phyloP scores from a whole-genome alignment of 495 filamentous ascomycete species.

The Tuber melanosporum region DNA sequence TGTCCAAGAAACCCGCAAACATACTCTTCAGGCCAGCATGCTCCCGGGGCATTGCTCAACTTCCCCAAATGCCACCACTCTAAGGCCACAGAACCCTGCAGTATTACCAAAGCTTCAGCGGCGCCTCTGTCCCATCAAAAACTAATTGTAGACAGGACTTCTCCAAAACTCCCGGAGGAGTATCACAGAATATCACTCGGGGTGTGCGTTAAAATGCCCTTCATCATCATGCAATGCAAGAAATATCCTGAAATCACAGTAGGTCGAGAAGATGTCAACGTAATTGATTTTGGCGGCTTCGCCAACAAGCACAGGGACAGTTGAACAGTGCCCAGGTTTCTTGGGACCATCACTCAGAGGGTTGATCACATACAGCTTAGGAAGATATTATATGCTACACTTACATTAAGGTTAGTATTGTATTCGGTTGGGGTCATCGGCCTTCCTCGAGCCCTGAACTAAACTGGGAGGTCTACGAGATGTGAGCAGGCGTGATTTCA shows the following conservation, averaged over 20 bases:
- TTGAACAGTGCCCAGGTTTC: not conserved
- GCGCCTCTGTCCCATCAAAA: not conserved
- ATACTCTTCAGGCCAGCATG: not conserved
- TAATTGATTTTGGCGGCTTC: no score
- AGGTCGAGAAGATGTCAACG: not conserved
- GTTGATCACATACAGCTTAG: not conserved
- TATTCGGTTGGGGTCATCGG: not conserved
- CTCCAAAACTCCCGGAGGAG: not conserved
- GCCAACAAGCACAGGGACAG: not conserved
- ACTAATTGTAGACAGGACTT: not conserved
- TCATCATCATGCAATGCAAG: not conserved
- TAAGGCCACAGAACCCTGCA: not conserved
- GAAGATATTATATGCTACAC: not conserved
- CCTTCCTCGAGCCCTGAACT: not conserved
- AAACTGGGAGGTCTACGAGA: not conserved
- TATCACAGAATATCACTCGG: constrained; percentile 4
- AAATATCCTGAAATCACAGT: not conserved
- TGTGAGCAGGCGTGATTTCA: not conserved
- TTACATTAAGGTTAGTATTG: not conserved
- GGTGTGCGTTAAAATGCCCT: not conserved
- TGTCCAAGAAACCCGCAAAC: not conserved
- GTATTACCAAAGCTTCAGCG: not conserved
- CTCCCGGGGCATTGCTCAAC: not conserved
- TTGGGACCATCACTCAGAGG: not conserved
- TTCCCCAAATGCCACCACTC: not conserved